Percentiles rank a stretch among this genome's conserved stretches.
phyloP scores from a whole-genome alignment of 192 early-diverging fungal species.

The Spizellomyces punctatus region DNA sequence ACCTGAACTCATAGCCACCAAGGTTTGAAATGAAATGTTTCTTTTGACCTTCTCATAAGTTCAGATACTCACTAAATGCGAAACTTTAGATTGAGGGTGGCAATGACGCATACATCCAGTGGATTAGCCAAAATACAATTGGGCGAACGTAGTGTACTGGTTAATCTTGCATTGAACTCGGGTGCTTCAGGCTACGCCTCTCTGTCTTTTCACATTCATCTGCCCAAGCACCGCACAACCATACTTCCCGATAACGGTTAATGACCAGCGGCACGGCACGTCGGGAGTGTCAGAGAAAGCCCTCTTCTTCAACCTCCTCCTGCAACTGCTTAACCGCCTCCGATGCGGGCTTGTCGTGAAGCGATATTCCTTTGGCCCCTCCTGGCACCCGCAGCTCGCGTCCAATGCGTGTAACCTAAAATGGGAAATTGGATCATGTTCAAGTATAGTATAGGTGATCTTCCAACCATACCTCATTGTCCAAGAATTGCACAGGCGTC shows the following conservation, averaged over 20 bases:
- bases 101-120: neutral
- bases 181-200: too few relatives aligned
- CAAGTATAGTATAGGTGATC: neutral
- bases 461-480: conserved; percentile 60
- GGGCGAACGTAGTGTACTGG: too few relatives aligned
- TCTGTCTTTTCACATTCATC: too few relatives aligned
- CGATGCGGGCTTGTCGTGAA: neutral
- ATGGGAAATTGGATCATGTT: neutral
- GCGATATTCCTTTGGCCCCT: neutral
- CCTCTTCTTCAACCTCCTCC: conserved; percentile 35
- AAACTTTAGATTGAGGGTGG: conserved; percentile 2
- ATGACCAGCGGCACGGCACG: too few relatives aligned
- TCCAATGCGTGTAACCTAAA: conserved; percentile 13
- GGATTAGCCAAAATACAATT: neutral
- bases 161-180: too few relatives aligned
- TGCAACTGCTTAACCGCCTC: conserved; percentile 13
- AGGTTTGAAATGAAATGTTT: neutral
- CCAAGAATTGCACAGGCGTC: conserved; percentile 63
- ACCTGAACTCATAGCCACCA: neutral
- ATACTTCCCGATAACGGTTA: too few relatives aligned
- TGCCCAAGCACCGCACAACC: too few relatives aligned
- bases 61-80: neutral
- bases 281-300: conserved; percentile 16
- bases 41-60: neutral
- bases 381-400: conserved; percentile 7